Percentiles rank a stretch among this genome's conserved stretches.
These are phyloP conservation scores for Yamadazyma sp. DNA, from an alignment of 1,139 yeast genomes.

Conservation along the genomic window DNA sequence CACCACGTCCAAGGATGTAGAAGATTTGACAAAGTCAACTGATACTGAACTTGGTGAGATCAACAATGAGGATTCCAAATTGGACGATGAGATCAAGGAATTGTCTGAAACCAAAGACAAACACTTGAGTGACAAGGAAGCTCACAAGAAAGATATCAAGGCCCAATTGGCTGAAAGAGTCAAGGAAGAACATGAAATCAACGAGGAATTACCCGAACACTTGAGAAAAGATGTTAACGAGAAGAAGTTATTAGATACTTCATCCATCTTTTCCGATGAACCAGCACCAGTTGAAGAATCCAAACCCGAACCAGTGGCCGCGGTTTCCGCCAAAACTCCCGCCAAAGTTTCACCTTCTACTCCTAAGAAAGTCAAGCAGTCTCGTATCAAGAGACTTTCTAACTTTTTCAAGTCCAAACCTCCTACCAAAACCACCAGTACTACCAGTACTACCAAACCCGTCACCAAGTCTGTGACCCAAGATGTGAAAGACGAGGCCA, in stretches of 20 bases:
- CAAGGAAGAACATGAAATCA: conserved; percentile 45
- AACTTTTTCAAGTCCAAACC: conserved; percentile 14
- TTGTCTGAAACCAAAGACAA: conserved; percentile 31
- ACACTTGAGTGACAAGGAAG: conserved; percentile 28
- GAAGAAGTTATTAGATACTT: conserved; percentile 39
- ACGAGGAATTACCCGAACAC: conserved; percentile 54
- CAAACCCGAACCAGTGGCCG: conserved; percentile 7
- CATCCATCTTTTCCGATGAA: conserved; percentile 37
- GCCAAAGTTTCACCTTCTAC: conserved; percentile 2
- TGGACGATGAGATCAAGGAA: conserved; percentile 31
- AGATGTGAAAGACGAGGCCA: conserved; percentile 6
- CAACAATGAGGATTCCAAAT: conserved; percentile 26
- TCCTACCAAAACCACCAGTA: conserved; percentile 2
- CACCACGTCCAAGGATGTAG: conserved; percentile 33
- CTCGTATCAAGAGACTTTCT: conserved; percentile 16
- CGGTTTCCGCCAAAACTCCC: conserved; percentile 2
- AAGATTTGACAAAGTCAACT: conserved; percentile 27
- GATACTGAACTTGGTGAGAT: conserved; percentile 26
- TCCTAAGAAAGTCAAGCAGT: conserved; percentile 10
- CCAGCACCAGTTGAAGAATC: conserved; percentile 15
- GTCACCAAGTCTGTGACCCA: conserved; percentile 7
- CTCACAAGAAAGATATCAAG: conserved; percentile 35
- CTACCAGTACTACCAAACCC: background rate
- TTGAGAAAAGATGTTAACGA: conserved; percentile 45
- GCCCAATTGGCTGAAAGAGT: conserved; percentile 33